Evolutionary conservation across 345 rosid species (phyloP).

Genomic region (Rhizophora mangle): DNA sequence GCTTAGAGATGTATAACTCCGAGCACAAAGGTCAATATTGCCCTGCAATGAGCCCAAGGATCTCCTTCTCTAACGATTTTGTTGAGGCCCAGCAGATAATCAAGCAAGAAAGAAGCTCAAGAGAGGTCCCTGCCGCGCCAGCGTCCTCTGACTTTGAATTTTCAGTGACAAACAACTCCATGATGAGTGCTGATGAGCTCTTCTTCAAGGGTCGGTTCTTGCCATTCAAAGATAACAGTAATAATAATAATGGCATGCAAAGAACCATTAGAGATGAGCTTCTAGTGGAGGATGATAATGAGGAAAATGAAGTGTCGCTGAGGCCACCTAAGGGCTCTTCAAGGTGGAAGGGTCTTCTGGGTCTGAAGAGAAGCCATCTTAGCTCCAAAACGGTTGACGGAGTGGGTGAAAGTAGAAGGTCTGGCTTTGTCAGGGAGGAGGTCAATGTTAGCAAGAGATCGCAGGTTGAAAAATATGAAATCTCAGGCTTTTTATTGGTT

Average conservation of each 20-base stretch:
- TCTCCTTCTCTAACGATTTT: slow-evolving; percentile 87
- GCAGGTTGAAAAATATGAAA: slow-evolving; percentile 22
- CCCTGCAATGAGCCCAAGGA: slow-evolving; percentile 73
- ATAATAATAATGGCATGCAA: slow-evolving; percentile 45
- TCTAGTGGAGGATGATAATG: slow-evolving; percentile 43
- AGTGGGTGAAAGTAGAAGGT: slow-evolving; percentile 31
- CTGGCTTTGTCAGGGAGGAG: slow-evolving; percentile 27
- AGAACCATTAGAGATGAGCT: slow-evolving; percentile 91
- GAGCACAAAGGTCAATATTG: slow-evolving; percentile 42
- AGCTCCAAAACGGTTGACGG: slow-evolving; percentile 62
- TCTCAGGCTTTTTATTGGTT: not conserved
- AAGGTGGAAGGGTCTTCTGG: slow-evolving; percentile 85
- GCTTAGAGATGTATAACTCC: slow-evolving; percentile 78
- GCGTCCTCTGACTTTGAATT: slow-evolving; percentile 82
- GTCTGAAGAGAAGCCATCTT: slow-evolving; percentile 68
- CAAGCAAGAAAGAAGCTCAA: slow-evolving; percentile 40
- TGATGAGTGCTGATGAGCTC: slow-evolving; percentile 98
- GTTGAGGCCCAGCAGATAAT: slow-evolving; percentile 57
- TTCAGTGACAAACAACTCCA: slow-evolving; percentile 66
- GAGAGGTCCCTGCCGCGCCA: slow-evolving; percentile 40
- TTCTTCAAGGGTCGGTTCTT: slow-evolving; percentile 83
- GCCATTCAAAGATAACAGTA: slow-evolving; percentile 57
- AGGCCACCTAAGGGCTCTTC: slow-evolving; percentile 63
- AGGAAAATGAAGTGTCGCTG: slow-evolving; percentile 27
- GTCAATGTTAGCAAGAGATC: slow-evolving; percentile 22